These are phyloP conservation scores for Fusarium succisae DNA, from an alignment of 2,329 filamentous ascomycete species.

Conservation along the genomic window DNA sequence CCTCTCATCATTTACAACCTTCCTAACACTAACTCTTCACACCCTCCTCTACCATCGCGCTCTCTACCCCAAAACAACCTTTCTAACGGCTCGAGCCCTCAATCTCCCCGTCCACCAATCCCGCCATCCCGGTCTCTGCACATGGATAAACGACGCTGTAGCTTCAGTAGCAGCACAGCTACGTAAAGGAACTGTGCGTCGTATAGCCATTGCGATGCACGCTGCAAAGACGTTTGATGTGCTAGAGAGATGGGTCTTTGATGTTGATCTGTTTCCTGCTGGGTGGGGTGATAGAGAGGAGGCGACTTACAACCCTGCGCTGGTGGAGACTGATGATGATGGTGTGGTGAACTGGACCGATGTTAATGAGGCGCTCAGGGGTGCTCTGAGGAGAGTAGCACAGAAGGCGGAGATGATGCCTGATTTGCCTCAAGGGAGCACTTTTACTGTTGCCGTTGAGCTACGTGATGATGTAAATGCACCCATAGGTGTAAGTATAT, in stretches of 20 bases:
- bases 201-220: conserved; percentile 61
- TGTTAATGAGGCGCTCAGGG: conserved; percentile 77
- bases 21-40: conserved; percentile 85
- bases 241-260: conserved; percentile 71
- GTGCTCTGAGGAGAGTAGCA: conserved; percentile 69
- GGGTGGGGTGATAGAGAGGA: conserved; percentile 38
- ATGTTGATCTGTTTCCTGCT: conserved; percentile 61
- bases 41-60: conserved; percentile 84
- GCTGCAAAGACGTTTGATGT: conserved; percentile 51
- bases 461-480: conserved; percentile 68
- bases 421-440: conserved; percentile 70
- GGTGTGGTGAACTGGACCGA: conserved; percentile 62
- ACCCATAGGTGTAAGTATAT: conserved; percentile 64
- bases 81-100: conserved; percentile 82
- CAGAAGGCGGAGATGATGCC: conserved; percentile 66
- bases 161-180: conserved; percentile 76
- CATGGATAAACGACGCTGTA: conserved; percentile 85
- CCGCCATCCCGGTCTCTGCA: conserved; percentile 84
- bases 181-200: conserved; percentile 60
- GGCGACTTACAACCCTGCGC: conserved; percentile 39
- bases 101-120: conserved; percentile 87
- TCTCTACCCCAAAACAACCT: conserved; percentile 81
- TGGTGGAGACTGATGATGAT: conserved; percentile 22
- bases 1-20: conserved; percentile 77
- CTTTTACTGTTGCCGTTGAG: conserved; percentile 81